These are phyloP conservation scores for Musa schizocarpa DNA, from an alignment of 176 grass and related monocot species.

Conservation along the genomic window DNA sequence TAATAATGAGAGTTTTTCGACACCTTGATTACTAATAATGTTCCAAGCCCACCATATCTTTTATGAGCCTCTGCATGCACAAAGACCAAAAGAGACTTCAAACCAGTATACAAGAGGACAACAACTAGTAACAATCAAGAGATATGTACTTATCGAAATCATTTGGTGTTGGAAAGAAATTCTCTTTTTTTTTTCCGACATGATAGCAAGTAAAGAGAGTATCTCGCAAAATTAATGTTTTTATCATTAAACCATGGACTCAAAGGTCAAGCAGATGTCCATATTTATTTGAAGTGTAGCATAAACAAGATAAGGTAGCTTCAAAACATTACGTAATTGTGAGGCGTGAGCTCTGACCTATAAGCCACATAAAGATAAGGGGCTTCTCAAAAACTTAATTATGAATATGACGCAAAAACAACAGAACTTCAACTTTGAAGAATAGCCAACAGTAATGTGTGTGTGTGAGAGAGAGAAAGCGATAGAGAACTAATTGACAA, in stretches of 20 bases:
- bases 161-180: background rate
- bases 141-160: slow-evolving; percentile 1
- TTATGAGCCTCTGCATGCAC: slow-evolving; percentile 85
- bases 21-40: slow-evolving; percentile 92
- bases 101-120: background rate
- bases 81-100: slow-evolving; percentile 22
- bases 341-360: background rate
- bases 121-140: background rate
- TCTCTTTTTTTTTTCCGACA: no score
- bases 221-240: background rate
- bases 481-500: background rate
- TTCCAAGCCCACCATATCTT: slow-evolving; percentile 90
- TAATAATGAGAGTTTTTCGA: background rate
- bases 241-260: background rate
- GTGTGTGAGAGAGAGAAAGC: no score
- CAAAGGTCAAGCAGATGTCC: background rate
- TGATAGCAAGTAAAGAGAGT: background rate
- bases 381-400: no score
- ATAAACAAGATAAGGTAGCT: no score
- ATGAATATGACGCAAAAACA: no score
- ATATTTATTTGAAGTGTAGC: no score
- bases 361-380: no score
- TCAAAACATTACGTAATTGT: background rate
- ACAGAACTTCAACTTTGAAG: no score
- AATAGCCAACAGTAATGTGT: no score